Conservation (phyloP, 75 land plant genomes). For the Picea sitchensis region DNA sequence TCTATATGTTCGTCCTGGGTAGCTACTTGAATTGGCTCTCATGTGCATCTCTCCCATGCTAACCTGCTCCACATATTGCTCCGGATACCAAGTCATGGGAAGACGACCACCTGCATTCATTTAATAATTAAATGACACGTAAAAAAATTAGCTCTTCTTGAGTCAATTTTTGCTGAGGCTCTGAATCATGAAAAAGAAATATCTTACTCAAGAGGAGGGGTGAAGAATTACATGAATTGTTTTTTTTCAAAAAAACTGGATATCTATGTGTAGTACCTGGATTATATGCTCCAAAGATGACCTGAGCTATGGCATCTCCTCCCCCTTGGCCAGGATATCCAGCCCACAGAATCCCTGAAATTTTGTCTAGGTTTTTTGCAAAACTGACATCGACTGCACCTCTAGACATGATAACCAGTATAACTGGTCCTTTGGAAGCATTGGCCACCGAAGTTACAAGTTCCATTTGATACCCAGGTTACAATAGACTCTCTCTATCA, state of each 20-base stretch:
- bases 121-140: background rate
- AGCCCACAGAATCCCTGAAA: constrained; percentile 45
- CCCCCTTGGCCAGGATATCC: constrained; percentile 75
- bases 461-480: constrained; percentile 48
- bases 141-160: background rate
- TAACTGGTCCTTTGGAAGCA: constrained; percentile 25
- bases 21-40: constrained; percentile 14
- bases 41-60: constrained; percentile 29
- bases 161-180: background rate
- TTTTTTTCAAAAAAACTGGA: background rate
- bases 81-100: constrained; percentile 53
- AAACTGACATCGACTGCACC: constrained; percentile 53
- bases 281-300: constrained; percentile 52
- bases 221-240: background rate
- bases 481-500: constrained; percentile 25
- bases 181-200: background rate
- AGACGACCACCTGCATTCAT: constrained; percentile 46
- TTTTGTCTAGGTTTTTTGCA: constrained; percentile 21
- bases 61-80: constrained; percentile 27
- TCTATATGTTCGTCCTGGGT: constrained; percentile 42
- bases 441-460: constrained; percentile 28
- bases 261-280: constrained; percentile 26
- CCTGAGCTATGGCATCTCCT: constrained; percentile 51
- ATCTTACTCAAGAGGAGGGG: background rate
- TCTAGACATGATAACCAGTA: constrained; percentile 36